These are phyloP conservation scores for Chlamydomonas sp. DNA, from an alignment of 139 green algal species.

Conservation along the genomic window DNA sequence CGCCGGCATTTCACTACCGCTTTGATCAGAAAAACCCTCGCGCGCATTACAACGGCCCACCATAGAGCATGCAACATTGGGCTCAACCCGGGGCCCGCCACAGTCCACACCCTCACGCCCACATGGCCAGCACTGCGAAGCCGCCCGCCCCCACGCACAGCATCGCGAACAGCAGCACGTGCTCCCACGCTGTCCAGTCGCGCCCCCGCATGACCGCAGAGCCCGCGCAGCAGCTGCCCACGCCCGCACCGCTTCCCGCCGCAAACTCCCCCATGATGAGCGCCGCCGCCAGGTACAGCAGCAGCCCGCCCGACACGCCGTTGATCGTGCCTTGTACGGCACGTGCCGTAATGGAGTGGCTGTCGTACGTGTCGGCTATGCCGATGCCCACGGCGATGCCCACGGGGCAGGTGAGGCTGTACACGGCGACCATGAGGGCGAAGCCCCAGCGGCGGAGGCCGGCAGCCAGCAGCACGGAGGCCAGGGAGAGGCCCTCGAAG, in stretches of 20 bases:
- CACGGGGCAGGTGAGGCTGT: conserved; percentile 19
- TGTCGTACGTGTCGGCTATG: conserved; percentile 23
- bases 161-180: too few relatives aligned
- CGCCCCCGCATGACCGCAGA: too few relatives aligned
- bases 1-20: too few relatives aligned
- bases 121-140: too few relatives aligned
- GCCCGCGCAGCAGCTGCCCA: background rate
- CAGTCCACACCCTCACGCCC: too few relatives aligned
- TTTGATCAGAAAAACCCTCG: too few relatives aligned
- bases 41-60: too few relatives aligned
- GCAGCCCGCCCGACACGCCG: conserved; percentile 13
- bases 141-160: too few relatives aligned
- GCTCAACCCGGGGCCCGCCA: too few relatives aligned
- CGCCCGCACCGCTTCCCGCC: background rate
- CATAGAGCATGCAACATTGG: too few relatives aligned
- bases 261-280: background rate
- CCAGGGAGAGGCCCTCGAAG: conserved; percentile 19
- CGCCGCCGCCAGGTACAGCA: conserved; percentile 15
- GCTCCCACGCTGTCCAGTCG: too few relatives aligned
- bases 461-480: background rate
- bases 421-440: background rate
- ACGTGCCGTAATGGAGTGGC: background rate
- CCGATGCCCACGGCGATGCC: conserved; percentile 37
- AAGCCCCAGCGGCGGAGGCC: background rate
- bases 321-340: conserved; percentile 28